These are phyloP conservation scores for Aspergillus unguis DNA, from an alignment of 2,329 filamentous ascomycete genomes.

Conservation along the genomic window DNA sequence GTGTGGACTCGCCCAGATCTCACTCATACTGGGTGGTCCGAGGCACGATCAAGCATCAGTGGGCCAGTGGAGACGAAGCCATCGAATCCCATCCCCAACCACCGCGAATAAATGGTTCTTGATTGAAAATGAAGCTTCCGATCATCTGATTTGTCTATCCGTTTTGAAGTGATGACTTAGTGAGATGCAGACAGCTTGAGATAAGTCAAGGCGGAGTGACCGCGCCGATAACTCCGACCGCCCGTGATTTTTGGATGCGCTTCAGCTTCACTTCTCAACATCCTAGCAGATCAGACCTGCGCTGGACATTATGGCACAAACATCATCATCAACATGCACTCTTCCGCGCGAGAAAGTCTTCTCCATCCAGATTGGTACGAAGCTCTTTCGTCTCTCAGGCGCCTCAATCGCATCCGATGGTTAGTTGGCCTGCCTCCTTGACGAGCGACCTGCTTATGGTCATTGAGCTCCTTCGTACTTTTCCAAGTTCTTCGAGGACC, in stretches of 20 bases:
- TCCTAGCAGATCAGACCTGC: not conserved
- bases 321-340: conserved; percentile 14
- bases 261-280: not conserved
- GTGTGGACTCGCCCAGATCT: too few relatives aligned
- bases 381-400: conserved; percentile 66
- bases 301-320: not conserved
- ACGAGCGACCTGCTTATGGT: not conserved
- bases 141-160: too few relatives aligned
- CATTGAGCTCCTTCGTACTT: conserved; percentile 86
- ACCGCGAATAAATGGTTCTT: too few relatives aligned
- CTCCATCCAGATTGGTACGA: conserved; percentile 66
- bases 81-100: too few relatives aligned
- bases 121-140: too few relatives aligned
- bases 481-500: conserved; percentile 86
- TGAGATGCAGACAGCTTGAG: too few relatives aligned
- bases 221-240: conserved; percentile 4
- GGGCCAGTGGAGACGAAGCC: too few relatives aligned
- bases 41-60: too few relatives aligned
- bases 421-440: conserved; percentile 40
- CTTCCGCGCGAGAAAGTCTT: conserved; percentile 62
- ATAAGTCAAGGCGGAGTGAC: not conserved
- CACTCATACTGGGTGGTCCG: too few relatives aligned
- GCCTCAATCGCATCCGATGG: conserved; percentile 70
- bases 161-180: too few relatives aligned
- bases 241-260: conserved; percentile 7